phyloP scores from a whole-genome alignment of 345 rosid species.

The Isatis tinctoria region DNA sequence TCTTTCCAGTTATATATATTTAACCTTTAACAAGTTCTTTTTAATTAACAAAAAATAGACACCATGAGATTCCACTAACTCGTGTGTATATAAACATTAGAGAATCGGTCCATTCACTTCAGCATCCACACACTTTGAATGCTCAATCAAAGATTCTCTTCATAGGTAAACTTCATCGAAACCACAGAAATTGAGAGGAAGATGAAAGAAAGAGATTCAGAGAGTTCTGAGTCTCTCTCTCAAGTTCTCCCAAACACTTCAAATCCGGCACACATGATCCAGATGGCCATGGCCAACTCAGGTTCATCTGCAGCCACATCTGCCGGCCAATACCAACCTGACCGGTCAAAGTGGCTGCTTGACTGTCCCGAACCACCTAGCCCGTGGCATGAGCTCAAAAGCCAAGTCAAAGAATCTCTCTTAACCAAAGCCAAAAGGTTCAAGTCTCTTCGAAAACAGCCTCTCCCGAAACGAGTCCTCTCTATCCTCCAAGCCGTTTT shows the following conservation, averaged over 20 bases:
- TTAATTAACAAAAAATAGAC: constrained; percentile 22
- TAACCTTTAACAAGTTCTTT: not conserved
- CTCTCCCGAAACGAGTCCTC: constrained; percentile 29
- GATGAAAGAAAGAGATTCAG: constrained; percentile 30
- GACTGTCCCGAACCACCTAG: constrained; percentile 71
- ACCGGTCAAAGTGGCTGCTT: constrained; percentile 61
- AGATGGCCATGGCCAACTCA: constrained; percentile 41
- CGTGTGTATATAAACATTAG: constrained; percentile 29
- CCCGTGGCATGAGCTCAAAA: constrained; percentile 44
- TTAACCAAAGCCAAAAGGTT: constrained; percentile 33
- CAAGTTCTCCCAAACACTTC: constrained; percentile 95
- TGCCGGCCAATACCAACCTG: constrained; percentile 30
- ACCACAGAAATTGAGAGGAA: constrained; percentile 11
- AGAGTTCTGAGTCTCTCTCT: constrained; percentile 31
- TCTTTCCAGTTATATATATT: not conserved
- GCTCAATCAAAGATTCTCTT: constrained; percentile 25
- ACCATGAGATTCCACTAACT: constrained; percentile 35
- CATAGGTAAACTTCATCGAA: constrained; percentile 2
- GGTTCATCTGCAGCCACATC: constrained; percentile 29
- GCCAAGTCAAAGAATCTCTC: constrained; percentile 34
- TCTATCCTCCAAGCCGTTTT: constrained; percentile 42
- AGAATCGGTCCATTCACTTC: constrained; percentile 18
- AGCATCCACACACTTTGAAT: constrained; percentile 36
- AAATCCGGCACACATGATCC: constrained; percentile 36
- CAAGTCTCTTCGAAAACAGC: constrained; percentile 35